These are phyloP conservation scores for Paraglomus occultum DNA, from an alignment of 192 early-diverging fungal species.

Conservation along the genomic window DNA sequence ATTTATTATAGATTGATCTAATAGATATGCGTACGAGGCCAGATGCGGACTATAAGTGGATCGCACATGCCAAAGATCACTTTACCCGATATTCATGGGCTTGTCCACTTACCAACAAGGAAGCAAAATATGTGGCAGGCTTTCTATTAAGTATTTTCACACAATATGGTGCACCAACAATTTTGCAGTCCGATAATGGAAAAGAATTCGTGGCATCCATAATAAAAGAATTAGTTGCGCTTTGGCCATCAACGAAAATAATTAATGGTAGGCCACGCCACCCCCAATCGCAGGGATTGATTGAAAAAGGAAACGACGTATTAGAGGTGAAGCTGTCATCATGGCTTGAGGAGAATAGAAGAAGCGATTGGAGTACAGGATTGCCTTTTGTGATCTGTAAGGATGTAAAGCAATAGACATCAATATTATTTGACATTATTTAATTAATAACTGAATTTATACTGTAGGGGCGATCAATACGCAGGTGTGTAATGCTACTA, in stretches of 20 bases:
- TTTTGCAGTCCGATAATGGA: neutral
- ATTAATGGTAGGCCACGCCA: conserved; percentile 2
- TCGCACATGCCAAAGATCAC: neutral
- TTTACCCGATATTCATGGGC: conserved; percentile 10
- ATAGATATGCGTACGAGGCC: too few relatives aligned
- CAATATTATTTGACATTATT: too few relatives aligned
- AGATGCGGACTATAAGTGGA: too few relatives aligned
- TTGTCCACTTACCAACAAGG: neutral
- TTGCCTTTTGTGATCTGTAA: conserved; percentile 2
- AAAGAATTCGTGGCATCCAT: conserved; percentile 1
- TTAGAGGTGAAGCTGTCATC: neutral
- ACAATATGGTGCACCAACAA: neutral
- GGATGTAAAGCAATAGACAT: too few relatives aligned
- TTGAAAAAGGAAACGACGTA: neutral
- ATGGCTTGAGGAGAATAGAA: neutral
- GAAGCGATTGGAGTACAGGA: neutral
- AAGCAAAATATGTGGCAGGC: neutral
- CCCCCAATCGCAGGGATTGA: neutral
- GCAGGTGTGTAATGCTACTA: neutral
- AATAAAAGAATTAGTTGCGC: neutral
- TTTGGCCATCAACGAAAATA: neutral
- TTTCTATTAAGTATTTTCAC: conserved; percentile 10
- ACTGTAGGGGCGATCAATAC: conserved; percentile 12
- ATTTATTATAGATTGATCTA: too few relatives aligned
- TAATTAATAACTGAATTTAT: too few relatives aligned